Percentiles rank a stretch among this genome's conserved stretches.
These are phyloP conservation scores for Arthrobotrys sphaeroides DNA, from an alignment of 2,329 filamentous ascomycete genomes.

Conservation along the genomic window DNA sequence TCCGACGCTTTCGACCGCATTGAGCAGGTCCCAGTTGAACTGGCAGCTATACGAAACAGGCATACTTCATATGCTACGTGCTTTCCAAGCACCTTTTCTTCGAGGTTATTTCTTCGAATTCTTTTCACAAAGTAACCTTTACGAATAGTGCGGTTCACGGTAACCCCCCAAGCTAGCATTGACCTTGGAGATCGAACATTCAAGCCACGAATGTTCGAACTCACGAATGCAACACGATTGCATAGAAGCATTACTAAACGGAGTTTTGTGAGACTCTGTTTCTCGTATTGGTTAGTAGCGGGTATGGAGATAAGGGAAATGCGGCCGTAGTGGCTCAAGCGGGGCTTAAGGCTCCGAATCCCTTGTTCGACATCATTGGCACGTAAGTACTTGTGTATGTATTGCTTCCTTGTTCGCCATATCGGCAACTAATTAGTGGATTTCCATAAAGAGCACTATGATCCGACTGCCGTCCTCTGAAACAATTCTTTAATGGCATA, in stretches of 20 bases:
- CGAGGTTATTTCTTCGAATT: not conserved
- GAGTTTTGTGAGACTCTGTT: constrained; percentile 1
- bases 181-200: not conserved
- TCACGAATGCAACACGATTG: constrained; percentile 1
- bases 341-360: not conserved
- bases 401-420: too few species aligned
- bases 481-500: not conserved
- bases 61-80: not conserved
- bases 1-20: constrained; percentile 32
- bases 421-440: not conserved
- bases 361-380: not conserved
- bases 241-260: not conserved
- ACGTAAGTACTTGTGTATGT: too few species aligned
- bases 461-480: not conserved
- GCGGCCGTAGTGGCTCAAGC: not conserved
- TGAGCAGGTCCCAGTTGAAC: constrained; percentile 37
- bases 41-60: too few species aligned
- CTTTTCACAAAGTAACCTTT: not conserved
- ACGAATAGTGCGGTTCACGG: not conserved
- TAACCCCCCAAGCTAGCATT: not conserved
- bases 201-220: not conserved
- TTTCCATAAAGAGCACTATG: not conserved
- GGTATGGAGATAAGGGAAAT: not conserved
- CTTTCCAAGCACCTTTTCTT: not conserved
- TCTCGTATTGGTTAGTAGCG: not conserved